Evolutionary conservation across 2,329 filamentous ascomycete genomes (phyloP).

Genomic region (Cercospora zeae-maydis): DNA sequence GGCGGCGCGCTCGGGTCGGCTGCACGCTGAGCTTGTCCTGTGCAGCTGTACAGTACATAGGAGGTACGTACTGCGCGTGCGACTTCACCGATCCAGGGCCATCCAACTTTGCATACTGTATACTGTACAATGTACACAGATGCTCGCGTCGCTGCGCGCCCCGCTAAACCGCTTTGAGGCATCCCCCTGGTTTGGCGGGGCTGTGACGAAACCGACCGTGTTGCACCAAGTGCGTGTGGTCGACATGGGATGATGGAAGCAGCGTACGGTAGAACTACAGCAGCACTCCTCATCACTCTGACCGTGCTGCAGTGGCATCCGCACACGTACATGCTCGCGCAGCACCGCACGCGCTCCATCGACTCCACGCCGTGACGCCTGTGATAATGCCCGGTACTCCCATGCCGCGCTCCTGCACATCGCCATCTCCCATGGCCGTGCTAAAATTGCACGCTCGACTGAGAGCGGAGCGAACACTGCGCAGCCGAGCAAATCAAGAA

Average conservation of each 20-base stretch:
- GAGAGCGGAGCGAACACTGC: background rate
- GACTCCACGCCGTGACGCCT: background rate
- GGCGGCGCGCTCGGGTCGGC: background rate
- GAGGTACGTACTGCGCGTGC: too few species aligned
- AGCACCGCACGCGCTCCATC: background rate
- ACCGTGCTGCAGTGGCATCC: background rate
- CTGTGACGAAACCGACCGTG: background rate
- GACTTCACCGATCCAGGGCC: background rate
- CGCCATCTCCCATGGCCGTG: background rate
- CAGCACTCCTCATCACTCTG: background rate
- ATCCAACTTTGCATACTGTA: too few species aligned
- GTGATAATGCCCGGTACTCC: background rate
- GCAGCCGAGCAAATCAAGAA: slow-evolving; percentile 1
- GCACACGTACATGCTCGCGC: too few species aligned
- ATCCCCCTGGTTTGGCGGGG: background rate
- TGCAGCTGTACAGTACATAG: too few species aligned
- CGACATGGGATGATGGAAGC: too few species aligned
- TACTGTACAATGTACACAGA: too few species aligned
- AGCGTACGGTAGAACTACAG: too few species aligned
- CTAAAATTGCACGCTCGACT: background rate
- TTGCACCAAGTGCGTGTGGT: too few species aligned
- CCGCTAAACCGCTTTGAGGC: background rate
- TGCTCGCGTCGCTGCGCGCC: too few species aligned
- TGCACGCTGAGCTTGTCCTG: background rate
- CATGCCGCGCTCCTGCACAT: background rate